phyloP scores from a whole-genome alignment of 805 yeast species.

The Starmerella vaccinii region DNA sequence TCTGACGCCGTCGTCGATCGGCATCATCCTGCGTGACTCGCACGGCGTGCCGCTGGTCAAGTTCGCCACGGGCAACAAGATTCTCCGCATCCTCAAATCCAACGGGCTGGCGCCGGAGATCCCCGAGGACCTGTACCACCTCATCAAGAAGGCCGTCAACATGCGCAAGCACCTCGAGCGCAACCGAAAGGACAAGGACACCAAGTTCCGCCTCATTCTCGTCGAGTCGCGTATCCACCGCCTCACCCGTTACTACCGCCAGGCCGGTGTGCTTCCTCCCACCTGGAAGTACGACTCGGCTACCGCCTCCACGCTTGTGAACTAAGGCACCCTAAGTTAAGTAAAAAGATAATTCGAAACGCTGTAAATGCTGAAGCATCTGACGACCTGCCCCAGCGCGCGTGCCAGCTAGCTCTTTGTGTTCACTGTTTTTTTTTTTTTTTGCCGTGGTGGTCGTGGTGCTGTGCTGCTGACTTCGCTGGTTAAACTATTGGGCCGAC shows the following conservation, averaged over 20 bases:
- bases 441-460: not conserved
- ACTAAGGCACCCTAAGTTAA: conserved; percentile 42
- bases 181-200: conserved; percentile 99
- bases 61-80: conserved; percentile 97
- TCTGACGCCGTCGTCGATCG: conserved; percentile 98
- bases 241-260: conserved; percentile 99
- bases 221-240: conserved; percentile 99
- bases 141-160: conserved; percentile 98
- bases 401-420: too few relatives aligned
- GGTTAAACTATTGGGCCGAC: too few relatives aligned
- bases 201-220: conserved; percentile 99
- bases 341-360: conserved; percentile 9
- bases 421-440: too few relatives aligned
- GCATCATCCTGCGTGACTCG: conserved; percentile 98
- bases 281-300: conserved; percentile 99
- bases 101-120: conserved; percentile 99
- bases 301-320: conserved; percentile 99
- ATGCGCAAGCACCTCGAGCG: conserved; percentile 99
- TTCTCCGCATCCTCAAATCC: conserved; percentile 96
- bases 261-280: conserved; percentile 97
- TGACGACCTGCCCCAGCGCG: not conserved
- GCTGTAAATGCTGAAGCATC: conserved; percentile 5
- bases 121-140: conserved; percentile 98
- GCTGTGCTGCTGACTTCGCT: not conserved
- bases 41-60: conserved; percentile 98